Evolutionary conservation across 2,329 filamentous ascomycete genomes (phyloP).

Genomic region (Coniosporium tulheliwenetii): DNA sequence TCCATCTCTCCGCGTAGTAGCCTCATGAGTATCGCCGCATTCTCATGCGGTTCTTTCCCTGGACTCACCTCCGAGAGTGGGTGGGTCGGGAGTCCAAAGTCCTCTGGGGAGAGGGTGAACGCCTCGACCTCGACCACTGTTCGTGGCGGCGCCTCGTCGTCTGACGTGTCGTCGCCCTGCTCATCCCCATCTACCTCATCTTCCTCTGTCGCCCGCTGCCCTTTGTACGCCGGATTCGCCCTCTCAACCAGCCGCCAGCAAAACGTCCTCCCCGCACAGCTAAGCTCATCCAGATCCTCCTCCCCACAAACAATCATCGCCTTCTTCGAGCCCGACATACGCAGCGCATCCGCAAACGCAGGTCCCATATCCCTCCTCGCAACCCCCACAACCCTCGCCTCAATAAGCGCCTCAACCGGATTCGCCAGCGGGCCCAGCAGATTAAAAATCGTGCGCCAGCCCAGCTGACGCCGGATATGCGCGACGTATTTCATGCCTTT

Average conservation of each 20-base stretch:
- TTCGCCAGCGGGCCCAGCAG: constrained; percentile 85
- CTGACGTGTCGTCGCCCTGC: constrained; percentile 21
- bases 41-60: constrained; percentile 73
- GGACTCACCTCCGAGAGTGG: constrained; percentile 64
- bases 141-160: constrained; percentile 21
- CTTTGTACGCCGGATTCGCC: constrained; percentile 26
- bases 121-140: constrained; percentile 48
- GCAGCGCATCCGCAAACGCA: constrained; percentile 75
- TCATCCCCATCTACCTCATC: constrained; percentile 8
- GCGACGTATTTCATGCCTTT: constrained; percentile 86
- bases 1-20: constrained; percentile 61
- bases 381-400: constrained; percentile 87
- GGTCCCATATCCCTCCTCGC: constrained; percentile 74
- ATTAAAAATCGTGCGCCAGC: constrained; percentile 96
- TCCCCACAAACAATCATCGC: constrained; percentile 84
- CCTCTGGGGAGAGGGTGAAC: constrained; percentile 64
- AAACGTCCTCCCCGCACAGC: constrained; percentile 72
- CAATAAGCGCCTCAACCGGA: constrained; percentile 61
- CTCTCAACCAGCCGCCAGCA: constrained; percentile 66
- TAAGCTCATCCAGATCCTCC: constrained; percentile 91
- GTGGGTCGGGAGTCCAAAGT: constrained; percentile 71
- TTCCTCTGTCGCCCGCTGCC: constrained; percentile 1
- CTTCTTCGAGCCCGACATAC: constrained; percentile 61
- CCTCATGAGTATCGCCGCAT: constrained; percentile 66
- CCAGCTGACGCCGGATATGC: constrained; percentile 70